These are phyloP conservation scores for Verbena officinalis DNA, from an alignment of 257 asterid species.

Conservation along the genomic window DNA sequence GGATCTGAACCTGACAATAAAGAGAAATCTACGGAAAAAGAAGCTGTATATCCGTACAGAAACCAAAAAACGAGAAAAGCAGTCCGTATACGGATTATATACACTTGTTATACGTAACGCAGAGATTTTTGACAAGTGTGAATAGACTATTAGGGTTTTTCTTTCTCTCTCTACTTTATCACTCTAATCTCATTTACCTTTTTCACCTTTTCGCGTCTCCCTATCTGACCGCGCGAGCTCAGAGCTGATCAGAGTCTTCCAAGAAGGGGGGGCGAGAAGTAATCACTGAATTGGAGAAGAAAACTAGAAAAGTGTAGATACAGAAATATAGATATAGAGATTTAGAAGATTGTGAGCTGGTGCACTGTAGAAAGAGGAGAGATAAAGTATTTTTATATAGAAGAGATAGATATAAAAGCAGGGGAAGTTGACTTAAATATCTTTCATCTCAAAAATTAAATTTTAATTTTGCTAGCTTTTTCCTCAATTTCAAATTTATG, in stretches of 20 bases:
- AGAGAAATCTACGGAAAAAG: not conserved
- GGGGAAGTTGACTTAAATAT: no score
- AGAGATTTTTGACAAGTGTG: constrained; percentile 29
- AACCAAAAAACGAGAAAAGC: not conserved
- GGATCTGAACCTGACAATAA: constrained; percentile 40
- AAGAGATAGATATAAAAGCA: no score
- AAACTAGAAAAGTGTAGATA: no score
- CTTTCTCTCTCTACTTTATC: constrained; percentile 20
- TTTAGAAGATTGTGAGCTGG: constrained; percentile 8
- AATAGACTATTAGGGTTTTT: constrained; percentile 22
- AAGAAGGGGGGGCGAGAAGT: not conserved
- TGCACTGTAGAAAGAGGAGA: not conserved
- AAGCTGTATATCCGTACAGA: not conserved
- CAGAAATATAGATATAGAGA: no score
- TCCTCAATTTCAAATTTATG: no score
- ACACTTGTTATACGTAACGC: not conserved
- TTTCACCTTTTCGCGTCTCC: no score
- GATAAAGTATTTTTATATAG: not conserved
- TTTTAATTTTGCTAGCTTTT: no score
- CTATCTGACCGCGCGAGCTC: constrained; percentile 24
- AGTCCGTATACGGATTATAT: not conserved
- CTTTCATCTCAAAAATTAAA: no score
- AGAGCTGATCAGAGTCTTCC: constrained; percentile 43
- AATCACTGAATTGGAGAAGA: not conserved
- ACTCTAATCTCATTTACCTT: not conserved